Evolutionary conservation across 805 yeast genomes (phyloP).

Genomic region (Kluyveromyces siamensis): DNA sequence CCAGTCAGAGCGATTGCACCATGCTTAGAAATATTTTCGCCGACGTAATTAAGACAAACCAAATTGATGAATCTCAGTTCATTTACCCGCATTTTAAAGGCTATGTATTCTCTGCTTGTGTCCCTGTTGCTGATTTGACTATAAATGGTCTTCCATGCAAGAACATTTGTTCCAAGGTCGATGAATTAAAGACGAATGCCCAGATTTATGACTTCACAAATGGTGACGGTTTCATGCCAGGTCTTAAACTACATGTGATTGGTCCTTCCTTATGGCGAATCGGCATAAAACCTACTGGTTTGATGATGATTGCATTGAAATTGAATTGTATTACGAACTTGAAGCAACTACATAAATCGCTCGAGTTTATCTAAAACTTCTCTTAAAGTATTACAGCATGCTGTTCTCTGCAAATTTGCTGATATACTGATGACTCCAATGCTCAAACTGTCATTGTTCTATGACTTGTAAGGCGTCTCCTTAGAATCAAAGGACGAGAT

Average conservation of each 20-base stretch:
- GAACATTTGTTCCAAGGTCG: constrained; percentile 12
- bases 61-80: not conserved
- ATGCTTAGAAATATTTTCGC: not conserved
- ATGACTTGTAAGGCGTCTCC: no score
- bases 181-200: constrained; percentile 10
- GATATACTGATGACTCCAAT: not conserved
- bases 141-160: constrained; percentile 12
- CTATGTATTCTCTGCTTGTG: constrained; percentile 11
- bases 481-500: no score
- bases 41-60: not conserved
- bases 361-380: constrained; percentile 9
- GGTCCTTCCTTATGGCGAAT: constrained; percentile 18
- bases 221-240: constrained; percentile 7
- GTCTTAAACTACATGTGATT: constrained; percentile 12
- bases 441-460: not conserved
- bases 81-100: not conserved
- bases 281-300: constrained; percentile 11
- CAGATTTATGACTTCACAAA: constrained; percentile 13
- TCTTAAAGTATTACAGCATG: not conserved
- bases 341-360: constrained; percentile 15
- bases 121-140: constrained; percentile 12
- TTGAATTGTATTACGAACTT: constrained; percentile 13
- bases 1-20: constrained; percentile 5
- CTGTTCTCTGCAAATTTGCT: not conserved
- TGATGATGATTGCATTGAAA: constrained; percentile 17